Percentiles rank a stretch among this genome's conserved stretches.
Conservation (phyloP, 169 alveolate species). For the Eimeria maxima region DNA sequence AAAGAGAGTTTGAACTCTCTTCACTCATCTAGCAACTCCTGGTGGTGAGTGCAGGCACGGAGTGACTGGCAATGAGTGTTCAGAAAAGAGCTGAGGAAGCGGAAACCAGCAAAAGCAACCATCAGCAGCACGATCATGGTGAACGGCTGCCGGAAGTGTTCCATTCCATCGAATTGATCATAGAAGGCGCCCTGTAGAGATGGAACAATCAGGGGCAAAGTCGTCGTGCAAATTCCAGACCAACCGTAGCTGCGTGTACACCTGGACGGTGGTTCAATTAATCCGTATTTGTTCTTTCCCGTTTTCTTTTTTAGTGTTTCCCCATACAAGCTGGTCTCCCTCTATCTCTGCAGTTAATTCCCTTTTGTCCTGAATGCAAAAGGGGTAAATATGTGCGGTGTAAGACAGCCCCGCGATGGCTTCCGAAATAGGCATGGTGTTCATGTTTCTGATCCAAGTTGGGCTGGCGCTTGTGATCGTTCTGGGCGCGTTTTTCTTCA, state of each 20-base stretch:
- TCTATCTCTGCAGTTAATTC: not conserved
- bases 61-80: not conserved
- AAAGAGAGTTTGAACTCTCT: not conserved
- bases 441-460: constrained; percentile 39
- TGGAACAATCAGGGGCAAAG: not conserved
- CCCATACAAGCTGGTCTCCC: not conserved
- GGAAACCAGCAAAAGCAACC: not conserved
- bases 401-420: constrained; percentile 26
- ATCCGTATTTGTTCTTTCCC: not conserved
- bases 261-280: not conserved
- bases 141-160: not conserved
- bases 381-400: constrained; percentile 2
- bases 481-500: constrained; percentile 45
- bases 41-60: not conserved
- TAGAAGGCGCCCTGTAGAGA: not conserved
- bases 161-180: not conserved
- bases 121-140: not conserved
- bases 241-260: constrained; percentile 42
- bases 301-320: not conserved
- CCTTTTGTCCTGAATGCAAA: not conserved
- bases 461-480: constrained; percentile 41
- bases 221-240: not conserved
- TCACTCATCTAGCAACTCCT: not conserved
- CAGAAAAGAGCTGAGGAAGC: not conserved
- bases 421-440: constrained; percentile 32